phyloP scores from a whole-genome alignment of 768 basidiomycete genomes.

The Tephrocybe sp. region DNA sequence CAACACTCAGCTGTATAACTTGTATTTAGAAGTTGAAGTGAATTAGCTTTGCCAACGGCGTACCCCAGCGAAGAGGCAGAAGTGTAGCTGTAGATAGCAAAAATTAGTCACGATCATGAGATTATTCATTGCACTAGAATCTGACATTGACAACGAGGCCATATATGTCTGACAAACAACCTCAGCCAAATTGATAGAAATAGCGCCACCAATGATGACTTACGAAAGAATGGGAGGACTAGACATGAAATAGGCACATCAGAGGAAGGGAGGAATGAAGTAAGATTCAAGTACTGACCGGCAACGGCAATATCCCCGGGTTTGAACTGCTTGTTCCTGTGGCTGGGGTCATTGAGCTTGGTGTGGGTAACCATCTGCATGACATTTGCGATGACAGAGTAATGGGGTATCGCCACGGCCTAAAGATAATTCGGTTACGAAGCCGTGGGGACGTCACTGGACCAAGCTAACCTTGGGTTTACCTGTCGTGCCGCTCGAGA shows the following conservation, averaged over 20 bases:
- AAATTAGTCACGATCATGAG: background rate
- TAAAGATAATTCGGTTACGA: constrained; percentile 18
- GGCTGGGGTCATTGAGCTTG: constrained; percentile 38
- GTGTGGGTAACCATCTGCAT: constrained; percentile 58
- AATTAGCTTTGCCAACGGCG: constrained; percentile 12
- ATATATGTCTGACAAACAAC: constrained; percentile 47
- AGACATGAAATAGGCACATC: background rate
- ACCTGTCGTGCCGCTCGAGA: constrained; percentile 77
- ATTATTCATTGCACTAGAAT: background rate
- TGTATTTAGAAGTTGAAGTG: background rate
- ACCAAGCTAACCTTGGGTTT: constrained; percentile 33
- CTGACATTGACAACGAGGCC: constrained; percentile 58
- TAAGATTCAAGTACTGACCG: constrained; percentile 37
- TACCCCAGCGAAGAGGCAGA: constrained; percentile 53
- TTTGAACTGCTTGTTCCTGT: constrained; percentile 38
- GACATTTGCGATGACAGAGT: constrained; percentile 61
- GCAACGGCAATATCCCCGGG: constrained; percentile 60
- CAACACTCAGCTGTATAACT: constrained; percentile 45
- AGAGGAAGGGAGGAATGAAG: background rate
- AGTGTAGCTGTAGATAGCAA: constrained; percentile 44
- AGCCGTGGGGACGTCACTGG: background rate
- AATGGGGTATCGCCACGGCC: constrained; percentile 72
- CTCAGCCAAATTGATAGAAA: background rate
- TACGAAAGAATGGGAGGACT: constrained; percentile 67
- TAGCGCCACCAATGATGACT: constrained; percentile 18